These are phyloP conservation scores for Oenanthe sinensis DNA, from an alignment of 129 eudicot species.

Conservation along the genomic window DNA sequence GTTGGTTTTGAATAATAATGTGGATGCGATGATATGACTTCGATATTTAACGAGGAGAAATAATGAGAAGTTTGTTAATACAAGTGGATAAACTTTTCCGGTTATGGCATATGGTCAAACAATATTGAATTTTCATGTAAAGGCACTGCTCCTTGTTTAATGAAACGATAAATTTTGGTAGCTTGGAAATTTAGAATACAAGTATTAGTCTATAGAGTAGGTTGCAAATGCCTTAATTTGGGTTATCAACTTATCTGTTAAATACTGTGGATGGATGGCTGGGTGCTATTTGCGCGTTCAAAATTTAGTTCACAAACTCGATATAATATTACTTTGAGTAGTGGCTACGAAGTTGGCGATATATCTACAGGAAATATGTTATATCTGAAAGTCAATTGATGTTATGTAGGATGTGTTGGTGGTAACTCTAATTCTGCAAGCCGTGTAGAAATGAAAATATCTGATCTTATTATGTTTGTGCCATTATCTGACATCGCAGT, in stretches of 20 bases:
- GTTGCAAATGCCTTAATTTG: background rate
- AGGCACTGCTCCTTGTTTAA: background rate
- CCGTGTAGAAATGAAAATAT: background rate
- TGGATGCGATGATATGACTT: background rate
- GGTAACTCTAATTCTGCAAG: background rate
- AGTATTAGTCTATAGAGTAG: background rate
- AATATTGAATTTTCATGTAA: background rate
- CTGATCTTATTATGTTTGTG: conserved; percentile 1
- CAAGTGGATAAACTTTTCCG: no score
- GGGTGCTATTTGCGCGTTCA: background rate
- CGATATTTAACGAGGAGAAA: no score
- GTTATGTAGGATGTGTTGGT: background rate
- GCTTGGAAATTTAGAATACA: background rate
- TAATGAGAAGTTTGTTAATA: no score
- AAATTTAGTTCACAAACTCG: background rate
- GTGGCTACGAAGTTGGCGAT: background rate
- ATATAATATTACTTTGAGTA: background rate
- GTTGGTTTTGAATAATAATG: no score
- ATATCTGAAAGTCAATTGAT: background rate
- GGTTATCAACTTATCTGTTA: background rate
- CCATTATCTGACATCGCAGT: conserved; percentile 35
- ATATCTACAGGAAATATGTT: no score
- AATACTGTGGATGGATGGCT: background rate
- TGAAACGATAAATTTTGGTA: background rate
- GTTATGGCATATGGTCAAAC: no score